Base-by-base conservation (phyloP, 2,329 filamentous ascomycete species). In the Biscogniauxia marginata region DNA sequence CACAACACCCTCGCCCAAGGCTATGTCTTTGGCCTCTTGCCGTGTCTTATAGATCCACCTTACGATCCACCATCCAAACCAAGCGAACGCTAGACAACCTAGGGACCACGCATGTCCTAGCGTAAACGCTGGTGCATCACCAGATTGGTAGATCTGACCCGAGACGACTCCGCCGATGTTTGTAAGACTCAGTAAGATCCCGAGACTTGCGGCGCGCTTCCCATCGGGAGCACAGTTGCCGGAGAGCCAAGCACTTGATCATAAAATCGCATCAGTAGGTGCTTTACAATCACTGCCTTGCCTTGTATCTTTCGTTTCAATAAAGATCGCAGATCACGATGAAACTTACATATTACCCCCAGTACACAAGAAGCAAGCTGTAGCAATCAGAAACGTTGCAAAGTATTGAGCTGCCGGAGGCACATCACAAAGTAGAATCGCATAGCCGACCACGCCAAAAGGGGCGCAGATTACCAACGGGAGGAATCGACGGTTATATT, bases 1-100 rank as follows among this genome's bases (percentile, higher is more conserved):
- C 1, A 78, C 77, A 18, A 79, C 70, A 0, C 77, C 80, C 46
- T 67, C 63, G 1, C 56, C 58, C 20, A 71, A 44, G 23, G 61
- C 60, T 46, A 51, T 62, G 51, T 73, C 67, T 55, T 74, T 75
- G 22, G 55, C 57, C 7, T 39, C 54, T 56, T 69, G 56, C 13
- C 73, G 71, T n/a, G 59, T 63, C 34, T 44, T 58, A 44, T 75
- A 74, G 7, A 75, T 67, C 30, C 46, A 56, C 21, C 69, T 59
- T 6, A 72, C 60, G 39, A 71, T 48, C 72, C 73, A 75, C 71
- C 72, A 74, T 6, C 67, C 68, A 47, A 70, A 63, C 69, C 72
- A 75, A 0, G 72, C 72, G 53, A 75, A 63, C 3, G 44, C 64
- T 2, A 73, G 52, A 58, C 69, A 73, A 1, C 73, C 73, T 23